Evolutionary conservation across 768 basidiomycete genomes (phyloP).

Genomic region (Mycena vitilis): DNA sequence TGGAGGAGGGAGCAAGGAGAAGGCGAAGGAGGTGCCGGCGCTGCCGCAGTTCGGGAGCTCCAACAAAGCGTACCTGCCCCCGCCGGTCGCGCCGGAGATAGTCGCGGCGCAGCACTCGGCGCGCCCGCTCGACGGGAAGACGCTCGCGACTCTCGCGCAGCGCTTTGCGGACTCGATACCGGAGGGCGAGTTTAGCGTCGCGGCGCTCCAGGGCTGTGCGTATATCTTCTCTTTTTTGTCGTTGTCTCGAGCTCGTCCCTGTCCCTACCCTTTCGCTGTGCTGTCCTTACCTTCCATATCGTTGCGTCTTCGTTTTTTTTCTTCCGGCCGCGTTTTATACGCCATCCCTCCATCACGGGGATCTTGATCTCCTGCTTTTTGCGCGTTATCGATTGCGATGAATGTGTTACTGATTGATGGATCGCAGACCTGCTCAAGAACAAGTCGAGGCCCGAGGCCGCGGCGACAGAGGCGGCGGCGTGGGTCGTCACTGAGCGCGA

Average conservation of each 20-base stretch:
- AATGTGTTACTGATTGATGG: slow-evolving; percentile 27
- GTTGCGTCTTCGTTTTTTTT: background rate
- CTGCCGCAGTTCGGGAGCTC: slow-evolving; percentile 62
- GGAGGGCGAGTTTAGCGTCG: slow-evolving; percentile 89
- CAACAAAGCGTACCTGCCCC: slow-evolving; percentile 72
- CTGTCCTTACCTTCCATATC: background rate
- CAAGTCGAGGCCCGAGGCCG: slow-evolving; percentile 84
- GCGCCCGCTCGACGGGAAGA: slow-evolving; percentile 72
- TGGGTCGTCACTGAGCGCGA: slow-evolving; percentile 85
- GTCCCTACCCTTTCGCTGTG: too few relatives aligned
- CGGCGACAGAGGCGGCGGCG: slow-evolving; percentile 70
- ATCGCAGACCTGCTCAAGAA: slow-evolving; percentile 80
- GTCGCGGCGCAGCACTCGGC: slow-evolving; percentile 69
- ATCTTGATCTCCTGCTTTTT: slow-evolving; percentile 15
- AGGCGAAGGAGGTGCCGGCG: slow-evolving; percentile 30
- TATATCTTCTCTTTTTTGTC: slow-evolving; percentile 37
- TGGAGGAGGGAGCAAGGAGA: slow-evolving; percentile 14
- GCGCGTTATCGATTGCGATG: slow-evolving; percentile 24
- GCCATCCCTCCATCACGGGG: background rate
- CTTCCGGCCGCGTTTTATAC: background rate
- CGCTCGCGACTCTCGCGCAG: slow-evolving; percentile 77
- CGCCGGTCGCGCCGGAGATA: slow-evolving; percentile 71
- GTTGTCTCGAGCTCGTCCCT: background rate
- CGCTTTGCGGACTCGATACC: slow-evolving; percentile 85
- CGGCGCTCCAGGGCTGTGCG: slow-evolving; percentile 91